Percentiles rank a stretch among this genome's conserved stretches.
Evolutionary conservation across 345 rosid genomes (phyloP).

Genomic region (Erysimum cheiranthoides): DNA sequence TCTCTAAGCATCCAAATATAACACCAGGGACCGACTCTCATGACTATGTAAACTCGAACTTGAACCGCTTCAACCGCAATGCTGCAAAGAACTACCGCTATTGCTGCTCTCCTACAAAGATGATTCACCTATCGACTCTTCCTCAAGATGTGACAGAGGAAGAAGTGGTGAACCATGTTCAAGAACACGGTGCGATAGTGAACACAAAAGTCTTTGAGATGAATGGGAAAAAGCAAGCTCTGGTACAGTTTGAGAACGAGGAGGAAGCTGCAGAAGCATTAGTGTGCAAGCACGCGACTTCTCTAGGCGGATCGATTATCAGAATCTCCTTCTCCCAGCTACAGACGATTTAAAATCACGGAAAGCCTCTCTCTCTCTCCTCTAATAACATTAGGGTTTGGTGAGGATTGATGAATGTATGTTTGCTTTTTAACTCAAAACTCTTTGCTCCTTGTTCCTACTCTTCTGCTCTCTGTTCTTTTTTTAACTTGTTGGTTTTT

Average conservation of each 20-base stretch:
- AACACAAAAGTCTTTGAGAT: conserved; percentile 87
- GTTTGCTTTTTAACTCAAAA: conserved; percentile 24
- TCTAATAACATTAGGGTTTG: conserved; percentile 44
- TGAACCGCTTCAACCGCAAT: conserved; percentile 94
- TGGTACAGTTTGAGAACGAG: conserved; percentile 79
- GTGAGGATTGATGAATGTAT: conserved; percentile 41
- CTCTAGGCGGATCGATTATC: conserved; percentile 77
- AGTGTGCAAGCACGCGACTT: conserved; percentile 88
- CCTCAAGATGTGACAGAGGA: conserved; percentile 89
- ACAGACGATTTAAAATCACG: conserved; percentile 56
- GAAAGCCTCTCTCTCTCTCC: not conserved
- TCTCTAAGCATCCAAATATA: conserved; percentile 87
- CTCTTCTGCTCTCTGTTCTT: not conserved
- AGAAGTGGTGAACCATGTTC: conserved; percentile 74
- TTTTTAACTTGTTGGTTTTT: conserved; percentile 21
- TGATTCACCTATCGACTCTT: conserved; percentile 89
- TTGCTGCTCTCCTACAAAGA: conserved; percentile 98
- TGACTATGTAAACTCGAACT: conserved; percentile 79
- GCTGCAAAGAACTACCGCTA: conserved; percentile 97
- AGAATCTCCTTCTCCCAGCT: conserved; percentile 98
- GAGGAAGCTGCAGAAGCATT: conserved; percentile 95
- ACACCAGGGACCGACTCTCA: conserved; percentile 90
- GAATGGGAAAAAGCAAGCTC: conserved; percentile 95
- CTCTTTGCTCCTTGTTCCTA: conserved; percentile 20
- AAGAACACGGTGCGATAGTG: conserved; percentile 72